Conservation (phyloP, 139 green algal genomes). For the Deuterostichococcus epilithicus region DNA sequence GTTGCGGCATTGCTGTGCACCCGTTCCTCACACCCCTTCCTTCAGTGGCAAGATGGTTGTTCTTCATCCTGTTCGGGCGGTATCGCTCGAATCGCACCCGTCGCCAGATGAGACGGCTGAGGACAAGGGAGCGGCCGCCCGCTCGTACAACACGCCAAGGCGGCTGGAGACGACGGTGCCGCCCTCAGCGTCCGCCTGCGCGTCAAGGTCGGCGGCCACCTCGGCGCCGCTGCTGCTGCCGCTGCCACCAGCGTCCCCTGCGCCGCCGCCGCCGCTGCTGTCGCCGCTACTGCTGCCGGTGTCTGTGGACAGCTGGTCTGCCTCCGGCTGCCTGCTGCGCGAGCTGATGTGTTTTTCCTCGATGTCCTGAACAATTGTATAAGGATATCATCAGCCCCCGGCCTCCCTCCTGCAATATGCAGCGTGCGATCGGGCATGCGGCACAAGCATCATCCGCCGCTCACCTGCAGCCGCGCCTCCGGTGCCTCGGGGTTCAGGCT, state of each 20-base stretch:
- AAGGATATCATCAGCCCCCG: background rate
- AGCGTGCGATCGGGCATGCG: background rate
- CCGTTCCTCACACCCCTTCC: background rate
- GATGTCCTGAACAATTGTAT: background rate
- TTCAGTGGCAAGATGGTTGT: background rate
- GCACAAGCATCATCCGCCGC: slow-evolving; percentile 13
- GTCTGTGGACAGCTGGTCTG: slow-evolving; percentile 9
- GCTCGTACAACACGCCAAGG: background rate
- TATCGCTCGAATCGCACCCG: too few relatives aligned
- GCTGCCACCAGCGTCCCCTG: slow-evolving; percentile 4
- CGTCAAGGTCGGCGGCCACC: slow-evolving; percentile 6
- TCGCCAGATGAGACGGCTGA: background rate
- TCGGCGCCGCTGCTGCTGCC: slow-evolving; percentile 24
- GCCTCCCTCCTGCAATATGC: background rate
- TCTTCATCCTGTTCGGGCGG: too few relatives aligned
- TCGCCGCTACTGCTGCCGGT: background rate
- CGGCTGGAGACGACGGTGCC: background rate
- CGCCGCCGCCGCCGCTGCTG: slow-evolving; percentile 5
- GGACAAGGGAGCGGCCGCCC: background rate
- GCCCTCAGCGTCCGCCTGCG: slow-evolving; percentile 1
- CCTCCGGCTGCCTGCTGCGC: background rate
- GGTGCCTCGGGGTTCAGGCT: slow-evolving; percentile 25
- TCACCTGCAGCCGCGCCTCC: slow-evolving; percentile 49
- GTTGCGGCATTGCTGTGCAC: background rate
- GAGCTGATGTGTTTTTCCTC: background rate